phyloP scores from a whole-genome alignment of 176 grass and related monocot genomes.

The Triticum timopheevii region DNA sequence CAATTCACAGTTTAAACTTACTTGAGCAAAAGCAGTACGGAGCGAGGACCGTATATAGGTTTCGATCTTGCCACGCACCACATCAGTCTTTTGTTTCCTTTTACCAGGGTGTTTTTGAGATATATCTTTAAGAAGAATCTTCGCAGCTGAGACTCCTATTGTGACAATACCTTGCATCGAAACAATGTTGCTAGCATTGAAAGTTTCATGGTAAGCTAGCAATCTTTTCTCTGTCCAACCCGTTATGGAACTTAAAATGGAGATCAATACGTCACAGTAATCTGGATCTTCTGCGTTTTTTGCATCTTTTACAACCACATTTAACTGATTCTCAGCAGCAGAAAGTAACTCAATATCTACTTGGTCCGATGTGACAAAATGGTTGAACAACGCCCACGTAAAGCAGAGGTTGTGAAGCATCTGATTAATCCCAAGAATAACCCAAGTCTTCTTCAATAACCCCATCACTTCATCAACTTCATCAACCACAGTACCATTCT shows the following conservation, averaged over 20 bases:
- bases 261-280: slow-evolving; percentile 83
- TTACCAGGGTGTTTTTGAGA: slow-evolving; percentile 54
- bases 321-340: slow-evolving; percentile 54
- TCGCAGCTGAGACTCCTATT: slow-evolving; percentile 65
- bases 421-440: slow-evolving; percentile 75
- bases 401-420: slow-evolving; percentile 84
- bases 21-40: slow-evolving; percentile 76
- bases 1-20: slow-evolving; percentile 38
- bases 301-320: slow-evolving; percentile 76
- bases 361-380: slow-evolving; percentile 61
- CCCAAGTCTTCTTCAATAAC: slow-evolving; percentile 74
- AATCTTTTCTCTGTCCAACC: slow-evolving; percentile 78
- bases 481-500: slow-evolving; percentile 55
- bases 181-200: slow-evolving; percentile 65
- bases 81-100: slow-evolving; percentile 61
- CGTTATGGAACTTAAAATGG: slow-evolving; percentile 68
- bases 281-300: slow-evolving; percentile 69
- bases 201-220: slow-evolving; percentile 81
- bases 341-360: slow-evolving; percentile 60
- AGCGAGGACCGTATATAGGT: slow-evolving; percentile 78
- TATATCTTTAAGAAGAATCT: slow-evolving; percentile 62
- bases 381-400: slow-evolving; percentile 74
- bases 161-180: slow-evolving; percentile 66
- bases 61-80: slow-evolving; percentile 57
- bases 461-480: slow-evolving; percentile 79